These are phyloP conservation scores for Cardamine occulta DNA, from an alignment of 345 rosid genomes.

Conservation along the genomic window DNA sequence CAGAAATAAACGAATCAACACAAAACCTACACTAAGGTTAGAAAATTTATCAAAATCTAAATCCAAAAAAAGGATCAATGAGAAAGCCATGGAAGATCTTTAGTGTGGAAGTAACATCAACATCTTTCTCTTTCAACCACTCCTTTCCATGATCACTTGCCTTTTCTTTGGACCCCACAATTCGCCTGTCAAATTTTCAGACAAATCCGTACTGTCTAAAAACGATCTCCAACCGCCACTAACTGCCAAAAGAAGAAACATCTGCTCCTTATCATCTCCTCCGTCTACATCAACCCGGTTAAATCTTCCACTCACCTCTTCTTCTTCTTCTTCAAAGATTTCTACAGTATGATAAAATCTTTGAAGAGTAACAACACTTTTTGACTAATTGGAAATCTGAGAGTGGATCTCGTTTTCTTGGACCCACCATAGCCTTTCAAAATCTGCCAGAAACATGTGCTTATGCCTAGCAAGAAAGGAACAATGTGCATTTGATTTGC, in stretches of 20 bases:
- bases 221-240: conserved; percentile 44
- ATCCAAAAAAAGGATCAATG: conserved; percentile 4
- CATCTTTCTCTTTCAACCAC: conserved; percentile 38
- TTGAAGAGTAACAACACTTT: conserved; percentile 5
- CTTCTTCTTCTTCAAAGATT: conserved; percentile 19
- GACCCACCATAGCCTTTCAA: conserved; percentile 38
- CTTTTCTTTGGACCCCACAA: conserved; percentile 34
- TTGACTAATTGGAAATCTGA: conserved; percentile 31
- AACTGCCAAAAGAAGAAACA: conserved; percentile 34
- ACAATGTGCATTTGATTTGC: conserved; percentile 35
- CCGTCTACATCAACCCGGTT: conserved; percentile 38
- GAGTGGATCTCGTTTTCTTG: conserved; percentile 21
- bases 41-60: conserved; percentile 9
- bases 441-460: conserved; percentile 37
- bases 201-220: conserved; percentile 38
- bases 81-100: conserved; percentile 30
- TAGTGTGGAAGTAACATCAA: conserved; percentile 36
- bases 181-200: conserved; percentile 39
- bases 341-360: conserved; percentile 31
- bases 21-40: conserved; percentile 27
- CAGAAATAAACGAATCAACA: conserved; percentile 4
- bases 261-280: conserved; percentile 39
- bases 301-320: conserved; percentile 37
- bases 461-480: conserved; percentile 40
- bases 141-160: conserved; percentile 42